Percentiles rank a stretch among this genome's conserved stretches.
Conservation (phyloP, 2,329 filamentous ascomycete species). For the Zelopaecilomyces penicillatus region DNA sequence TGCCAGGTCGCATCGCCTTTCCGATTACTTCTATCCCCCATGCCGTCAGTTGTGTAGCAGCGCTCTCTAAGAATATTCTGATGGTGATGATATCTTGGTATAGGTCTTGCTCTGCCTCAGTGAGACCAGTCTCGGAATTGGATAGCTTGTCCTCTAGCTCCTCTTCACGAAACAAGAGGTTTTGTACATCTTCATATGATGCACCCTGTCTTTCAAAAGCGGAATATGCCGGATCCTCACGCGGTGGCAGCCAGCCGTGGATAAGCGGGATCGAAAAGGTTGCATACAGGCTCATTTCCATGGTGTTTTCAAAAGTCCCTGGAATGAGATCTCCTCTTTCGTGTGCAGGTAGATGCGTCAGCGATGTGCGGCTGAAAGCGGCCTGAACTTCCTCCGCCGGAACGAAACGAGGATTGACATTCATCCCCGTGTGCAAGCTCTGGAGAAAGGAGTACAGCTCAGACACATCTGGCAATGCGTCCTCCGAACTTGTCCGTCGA, state of each 20-base stretch:
- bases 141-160: slow-evolving; percentile 73
- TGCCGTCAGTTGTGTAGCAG: slow-evolving; percentile 79
- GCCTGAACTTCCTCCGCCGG: slow-evolving; percentile 41
- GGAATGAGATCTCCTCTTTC: slow-evolving; percentile 42
- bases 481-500: slow-evolving; percentile 52
- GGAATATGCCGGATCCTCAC: slow-evolving; percentile 54
- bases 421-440: slow-evolving; percentile 91
- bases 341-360: slow-evolving; percentile 43
- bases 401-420: slow-evolving; percentile 87
- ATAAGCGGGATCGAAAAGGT: slow-evolving; percentile 83
- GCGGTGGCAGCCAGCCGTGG: slow-evolving; percentile 83
- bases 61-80: slow-evolving; percentile 69
- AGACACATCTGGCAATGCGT: slow-evolving; percentile 70
- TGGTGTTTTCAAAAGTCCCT: slow-evolving; percentile 78
- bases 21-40: slow-evolving; percentile 71
- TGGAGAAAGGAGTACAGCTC: slow-evolving; percentile 84
- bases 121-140: slow-evolving; percentile 41
- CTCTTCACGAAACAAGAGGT: slow-evolving; percentile 79
- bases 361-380: slow-evolving; percentile 42
- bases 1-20: slow-evolving; percentile 62
- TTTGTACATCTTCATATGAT: slow-evolving; percentile 88
- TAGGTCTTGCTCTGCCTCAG: slow-evolving; percentile 63
- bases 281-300: slow-evolving; percentile 83
- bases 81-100: slow-evolving; percentile 80
- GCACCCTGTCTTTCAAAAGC: slow-evolving; percentile 67